These are phyloP conservation scores for Aureobasidium sp. DNA, from an alignment of 2,329 filamentous ascomycete genomes.

Conservation along the genomic window DNA sequence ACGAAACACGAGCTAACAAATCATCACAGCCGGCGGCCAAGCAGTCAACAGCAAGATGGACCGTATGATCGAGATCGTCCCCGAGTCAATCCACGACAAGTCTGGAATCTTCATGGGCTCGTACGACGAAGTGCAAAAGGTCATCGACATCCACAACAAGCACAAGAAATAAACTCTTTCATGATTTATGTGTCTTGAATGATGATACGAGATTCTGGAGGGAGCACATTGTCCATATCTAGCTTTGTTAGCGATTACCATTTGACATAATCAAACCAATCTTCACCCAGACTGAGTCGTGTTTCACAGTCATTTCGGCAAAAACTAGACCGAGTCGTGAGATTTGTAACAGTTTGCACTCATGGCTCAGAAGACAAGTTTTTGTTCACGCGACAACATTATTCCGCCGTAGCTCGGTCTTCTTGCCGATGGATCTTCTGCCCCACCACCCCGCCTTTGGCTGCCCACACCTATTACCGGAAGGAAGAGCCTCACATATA, in stretches of 20 bases:
- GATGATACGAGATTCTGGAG: not conserved
- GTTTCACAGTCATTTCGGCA: no score
- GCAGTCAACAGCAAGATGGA: conserved; percentile 87
- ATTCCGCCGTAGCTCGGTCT: not conserved
- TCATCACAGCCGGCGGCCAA: conserved; percentile 68
- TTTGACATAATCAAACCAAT: not conserved
- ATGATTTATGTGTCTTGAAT: not conserved
- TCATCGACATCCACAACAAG: conserved; percentile 73
- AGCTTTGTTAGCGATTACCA: conserved; percentile 4
- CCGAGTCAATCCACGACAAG: conserved; percentile 88
- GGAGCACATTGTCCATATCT: not conserved
- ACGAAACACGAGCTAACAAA: conserved; percentile 9
- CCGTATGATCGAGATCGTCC: conserved; percentile 81
- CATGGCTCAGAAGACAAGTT: not conserved
- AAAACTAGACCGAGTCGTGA: no score
- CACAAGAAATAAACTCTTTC: conserved; percentile 21
- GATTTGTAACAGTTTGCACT: not conserved
- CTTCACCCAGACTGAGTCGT: no score
- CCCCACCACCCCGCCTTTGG: conserved; percentile 8
- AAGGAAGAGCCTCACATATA: not conserved
- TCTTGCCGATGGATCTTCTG: conserved; percentile 1
- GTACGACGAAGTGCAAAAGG: conserved; percentile 90
- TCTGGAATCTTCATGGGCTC: conserved; percentile 96
- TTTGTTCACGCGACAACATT: not conserved
- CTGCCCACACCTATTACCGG: not conserved